Evolutionary conservation across 441 rosid species (phyloP).

Genomic region (Populus hybrid): DNA sequence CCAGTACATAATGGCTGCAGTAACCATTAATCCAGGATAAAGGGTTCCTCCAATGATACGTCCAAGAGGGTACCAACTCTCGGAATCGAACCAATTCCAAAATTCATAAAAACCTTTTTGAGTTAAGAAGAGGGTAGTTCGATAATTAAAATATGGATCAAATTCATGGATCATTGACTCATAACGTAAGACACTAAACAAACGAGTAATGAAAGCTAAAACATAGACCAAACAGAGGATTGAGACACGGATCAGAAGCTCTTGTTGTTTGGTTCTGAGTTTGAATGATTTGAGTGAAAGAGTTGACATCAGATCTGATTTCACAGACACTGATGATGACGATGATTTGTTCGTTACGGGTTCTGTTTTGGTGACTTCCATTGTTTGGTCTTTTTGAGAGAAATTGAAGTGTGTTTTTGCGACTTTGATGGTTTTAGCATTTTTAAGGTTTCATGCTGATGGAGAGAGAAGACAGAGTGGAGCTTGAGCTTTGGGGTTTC

Average conservation of each 20-base stretch:
- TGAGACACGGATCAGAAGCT: constrained; percentile 81
- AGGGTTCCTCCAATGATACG: constrained; percentile 94
- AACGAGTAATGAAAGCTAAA: constrained; percentile 78
- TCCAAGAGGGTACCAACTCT: constrained; percentile 97
- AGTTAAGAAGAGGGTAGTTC: constrained; percentile 89
- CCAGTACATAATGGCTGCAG: constrained; percentile 86
- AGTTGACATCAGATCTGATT: constrained; percentile 50
- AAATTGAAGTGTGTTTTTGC: not conserved
- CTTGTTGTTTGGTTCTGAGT: constrained; percentile 89
- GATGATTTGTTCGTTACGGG: constrained; percentile 28
- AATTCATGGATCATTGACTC: constrained; percentile 99
- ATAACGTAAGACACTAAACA: constrained; percentile 90
- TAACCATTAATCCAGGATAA: constrained; percentile 96
- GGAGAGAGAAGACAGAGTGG: not conserved
- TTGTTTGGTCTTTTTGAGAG: not conserved
- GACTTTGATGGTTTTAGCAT: not conserved
- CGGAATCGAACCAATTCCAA: constrained; percentile 99
- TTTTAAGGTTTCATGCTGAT: not conserved
- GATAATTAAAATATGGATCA: constrained; percentile 95
- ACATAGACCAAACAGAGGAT: constrained; percentile 81
- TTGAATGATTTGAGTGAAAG: constrained; percentile 53
- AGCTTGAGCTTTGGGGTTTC: not conserved
- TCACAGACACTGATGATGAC: not conserved
- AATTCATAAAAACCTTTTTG: constrained; percentile 91
- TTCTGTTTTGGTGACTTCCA: constrained; percentile 33